Evolutionary conservation across 2,329 filamentous ascomycete genomes (phyloP).

Genomic region (Didymella exigua): DNA sequence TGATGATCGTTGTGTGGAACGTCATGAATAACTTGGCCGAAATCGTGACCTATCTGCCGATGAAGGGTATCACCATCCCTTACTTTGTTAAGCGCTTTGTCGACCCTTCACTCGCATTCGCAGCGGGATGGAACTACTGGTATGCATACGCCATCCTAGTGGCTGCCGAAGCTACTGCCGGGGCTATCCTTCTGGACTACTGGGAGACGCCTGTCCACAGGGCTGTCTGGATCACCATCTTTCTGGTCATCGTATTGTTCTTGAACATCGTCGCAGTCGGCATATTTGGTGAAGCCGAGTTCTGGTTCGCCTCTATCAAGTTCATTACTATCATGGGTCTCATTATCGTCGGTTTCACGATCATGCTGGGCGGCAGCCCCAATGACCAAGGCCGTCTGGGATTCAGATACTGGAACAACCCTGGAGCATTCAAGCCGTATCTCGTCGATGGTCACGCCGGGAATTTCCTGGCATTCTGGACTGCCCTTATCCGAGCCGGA

Average conservation of each 20-base stretch:
- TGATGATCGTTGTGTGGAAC: constrained; percentile 48
- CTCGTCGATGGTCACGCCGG: constrained; percentile 63
- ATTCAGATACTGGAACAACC: constrained; percentile 71
- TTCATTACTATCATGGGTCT: constrained; percentile 48
- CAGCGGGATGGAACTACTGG: constrained; percentile 40
- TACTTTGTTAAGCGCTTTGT: constrained; percentile 52
- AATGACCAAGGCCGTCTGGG: constrained; percentile 52
- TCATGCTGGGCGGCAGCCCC: constrained; percentile 45
- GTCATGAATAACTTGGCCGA: constrained; percentile 51
- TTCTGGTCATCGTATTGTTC: constrained; percentile 42
- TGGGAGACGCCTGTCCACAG: constrained; percentile 42
- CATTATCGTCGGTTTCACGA: constrained; percentile 44
- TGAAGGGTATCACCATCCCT: constrained; percentile 47
- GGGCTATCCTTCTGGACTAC: constrained; percentile 43
- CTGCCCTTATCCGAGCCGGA: constrained; percentile 60
- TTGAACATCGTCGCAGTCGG: constrained; percentile 46
- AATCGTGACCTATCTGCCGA: constrained; percentile 49
- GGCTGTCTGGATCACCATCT: constrained; percentile 47
- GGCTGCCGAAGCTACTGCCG: constrained; percentile 44
- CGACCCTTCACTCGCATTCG: constrained; percentile 53
- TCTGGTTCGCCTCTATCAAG: constrained; percentile 59
- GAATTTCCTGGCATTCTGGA: constrained; percentile 65
- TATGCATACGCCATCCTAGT: constrained; percentile 46
- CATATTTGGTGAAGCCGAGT: constrained; percentile 56
- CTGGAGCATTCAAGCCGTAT: constrained; percentile 59